Conservation (phyloP, 2,329 filamentous ascomycete genomes). For the Fusarium sp. region DNA sequence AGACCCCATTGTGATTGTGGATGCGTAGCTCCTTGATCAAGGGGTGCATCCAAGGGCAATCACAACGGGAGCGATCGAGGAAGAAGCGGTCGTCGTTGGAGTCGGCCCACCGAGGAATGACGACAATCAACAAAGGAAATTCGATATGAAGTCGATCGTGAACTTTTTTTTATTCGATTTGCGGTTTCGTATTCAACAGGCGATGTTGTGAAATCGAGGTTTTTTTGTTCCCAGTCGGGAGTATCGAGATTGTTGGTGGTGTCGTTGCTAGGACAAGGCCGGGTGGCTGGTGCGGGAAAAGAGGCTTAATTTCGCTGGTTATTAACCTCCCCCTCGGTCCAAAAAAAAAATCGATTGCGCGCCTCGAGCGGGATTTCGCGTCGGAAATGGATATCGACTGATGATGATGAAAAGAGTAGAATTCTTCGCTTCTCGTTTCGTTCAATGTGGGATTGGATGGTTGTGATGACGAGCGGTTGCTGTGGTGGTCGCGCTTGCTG, state of each 20-base stretch:
- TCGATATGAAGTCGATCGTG: conserved; percentile 4
- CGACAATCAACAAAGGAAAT: conserved; percentile 21
- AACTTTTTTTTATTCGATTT: conserved; percentile 20
- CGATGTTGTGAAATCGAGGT: conserved; percentile 30
- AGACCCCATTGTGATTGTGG: conserved; percentile 63
- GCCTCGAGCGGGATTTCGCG: neutral
- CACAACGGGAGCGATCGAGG: conserved; percentile 32
- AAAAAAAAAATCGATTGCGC: neutral
- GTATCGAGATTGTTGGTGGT: conserved; percentile 30
- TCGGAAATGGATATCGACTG: neutral
- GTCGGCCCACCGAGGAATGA: conserved; percentile 14
- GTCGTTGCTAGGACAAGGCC: conserved; percentile 35
- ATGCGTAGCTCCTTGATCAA: conserved; percentile 40
- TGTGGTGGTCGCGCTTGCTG: conserved; percentile 1
- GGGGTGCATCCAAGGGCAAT: conserved; percentile 42
- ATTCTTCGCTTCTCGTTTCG: neutral
- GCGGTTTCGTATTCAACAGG: neutral
- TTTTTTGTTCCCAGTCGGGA: conserved; percentile 27
- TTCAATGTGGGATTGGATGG: neutral
- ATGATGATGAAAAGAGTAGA: neutral
- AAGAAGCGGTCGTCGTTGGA: conserved; percentile 5
- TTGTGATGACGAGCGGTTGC: conserved; percentile 15
- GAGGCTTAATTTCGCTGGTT: conserved; percentile 36
- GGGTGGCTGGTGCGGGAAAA: conserved; percentile 36
- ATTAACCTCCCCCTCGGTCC: conserved; percentile 14